Evolutionary conservation across 495 filamentous ascomycete genomes (phyloP), one percentile per base, ranked within the genome.

Genomic region (Clohesyomyces aquaticus): DNA sequence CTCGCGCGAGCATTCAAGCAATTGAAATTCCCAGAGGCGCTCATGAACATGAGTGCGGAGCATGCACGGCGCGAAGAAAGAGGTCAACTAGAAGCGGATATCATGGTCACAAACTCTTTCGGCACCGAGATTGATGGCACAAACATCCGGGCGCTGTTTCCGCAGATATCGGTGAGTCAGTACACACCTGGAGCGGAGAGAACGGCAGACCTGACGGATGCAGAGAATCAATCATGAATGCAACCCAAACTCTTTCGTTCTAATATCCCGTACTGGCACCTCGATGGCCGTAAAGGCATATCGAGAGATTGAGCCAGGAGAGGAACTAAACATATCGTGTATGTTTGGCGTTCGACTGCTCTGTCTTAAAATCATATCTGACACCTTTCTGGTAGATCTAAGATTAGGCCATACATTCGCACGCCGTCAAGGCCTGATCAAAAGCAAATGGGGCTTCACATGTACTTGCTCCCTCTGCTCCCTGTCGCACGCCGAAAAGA

Each of bases 61-160:
- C 61, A 50, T 14, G 41, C n/a, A 43, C 11, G 32, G 9, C 1
- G 50, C 18, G 38, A 66, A 12, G 55, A 16, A 10, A 38, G 9
- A n/a, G 59, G 59, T 4, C 16, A 26, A 18, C 2, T 60, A 23
- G 63, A 66, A 23, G 59, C 55, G 32, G 41, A 60, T 25, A 19
- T 66, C 21, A 66, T 66, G 63, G 14, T 43, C 28, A 66, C 48
- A 11, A 66, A 66, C 49, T 48, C 55, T 4, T 66, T 66, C 55
- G 63, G 63, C 23, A 59, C 46, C 8, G 18, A 50, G 12, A 21
- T 60, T 18, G 55, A 9, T 10, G 38, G 19, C 4, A 42, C 27
- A 1, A 29, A 46, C 1, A 21, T 58, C 11, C 21, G 52, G 19
- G 56, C 23, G n/a, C 19, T 66, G 55, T 66, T 60, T 50, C 63